Evolutionary conservation across 345 rosid species (phyloP).

Genomic region (Eucalyptus sp.): DNA sequence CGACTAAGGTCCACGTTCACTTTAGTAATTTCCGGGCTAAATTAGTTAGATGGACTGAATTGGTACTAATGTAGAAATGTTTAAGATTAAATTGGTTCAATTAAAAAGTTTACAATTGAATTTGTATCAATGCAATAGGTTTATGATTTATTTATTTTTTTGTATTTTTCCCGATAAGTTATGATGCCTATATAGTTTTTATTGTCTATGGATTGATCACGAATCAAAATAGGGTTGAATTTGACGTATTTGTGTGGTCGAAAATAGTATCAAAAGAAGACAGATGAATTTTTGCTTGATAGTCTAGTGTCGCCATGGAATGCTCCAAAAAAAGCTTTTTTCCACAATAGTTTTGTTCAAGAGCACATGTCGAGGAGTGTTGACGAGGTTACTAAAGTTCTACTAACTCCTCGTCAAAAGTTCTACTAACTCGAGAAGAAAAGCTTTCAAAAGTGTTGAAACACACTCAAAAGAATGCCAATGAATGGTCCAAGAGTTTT

Average conservation of each 20-base stretch:
- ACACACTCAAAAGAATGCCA: not conserved
- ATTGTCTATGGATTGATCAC: not conserved
- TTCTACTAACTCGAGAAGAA: not conserved
- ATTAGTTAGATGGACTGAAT: too few species aligned
- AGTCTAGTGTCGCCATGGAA: not conserved
- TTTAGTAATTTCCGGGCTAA: too few species aligned
- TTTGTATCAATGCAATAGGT: rapidly evolving
- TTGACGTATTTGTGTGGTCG: not conserved
- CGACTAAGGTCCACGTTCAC: too few species aligned
- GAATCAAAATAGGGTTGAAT: too few species aligned
- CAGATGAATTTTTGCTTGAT: not conserved
- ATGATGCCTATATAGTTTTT: too few species aligned
- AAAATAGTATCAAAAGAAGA: not conserved
- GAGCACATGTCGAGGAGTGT: not conserved
- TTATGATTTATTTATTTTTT: too few species aligned
- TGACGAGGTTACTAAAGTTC: not conserved
- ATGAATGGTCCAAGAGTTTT: not conserved
- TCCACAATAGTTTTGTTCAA: not conserved
- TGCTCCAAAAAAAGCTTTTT: not conserved
- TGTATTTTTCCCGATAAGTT: too few species aligned
- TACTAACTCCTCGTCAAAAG: not conserved
- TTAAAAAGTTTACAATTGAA: too few species aligned
- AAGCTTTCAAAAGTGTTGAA: not conserved
- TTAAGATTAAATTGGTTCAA: too few species aligned
- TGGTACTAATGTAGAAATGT: too few species aligned